Evolutionary conservation across 2,329 filamentous ascomycete species (phyloP), one percentile per base, ranked within the genome.

Genomic region (Didymella exigua): DNA sequence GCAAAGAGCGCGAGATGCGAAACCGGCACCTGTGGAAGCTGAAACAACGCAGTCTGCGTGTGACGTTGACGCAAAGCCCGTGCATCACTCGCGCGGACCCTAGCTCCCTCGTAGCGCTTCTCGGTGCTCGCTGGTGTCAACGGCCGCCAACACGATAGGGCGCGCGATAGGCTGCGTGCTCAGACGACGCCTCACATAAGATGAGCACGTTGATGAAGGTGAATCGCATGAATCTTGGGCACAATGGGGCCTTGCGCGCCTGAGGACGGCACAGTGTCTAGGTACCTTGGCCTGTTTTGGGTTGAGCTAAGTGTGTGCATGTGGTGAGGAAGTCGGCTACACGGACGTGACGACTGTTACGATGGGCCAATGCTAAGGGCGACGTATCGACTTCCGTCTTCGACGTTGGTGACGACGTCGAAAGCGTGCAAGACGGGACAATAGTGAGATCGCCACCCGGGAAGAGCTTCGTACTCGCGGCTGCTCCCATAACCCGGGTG

Each of bases 21-120:
- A 34, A 29, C 36, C 27, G 14, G 37, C 37, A 30, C n/a, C 14
- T 47, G 44, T 49, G 33, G 38, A 24, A 53, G 37, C 38, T 59
- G 56, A 56, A 59, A 59, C 56, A 53, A 40, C 41, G 37, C 38
- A 38, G 38, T 55, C 41, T 34, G n/a, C n/a, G 45, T 42, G 42
- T 54, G 44, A 48, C 38, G 44, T 54, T 30, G 23, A 40, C 38
- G 31, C 50, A 42, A 30, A 14, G 34, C 26, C 44, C 44, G 19
- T 54, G 50, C 49, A 31, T 36, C n/a, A 31, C 41, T 36, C 31
- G 27, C 42, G 26, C 23, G 24, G 29, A 53, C 24, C 18, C 10
- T 21, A 49, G 47, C 46, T 33, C 21, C 31, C 18, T 51, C 27
- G 40, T 49, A 54, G 52, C 34, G 40, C 40, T 43, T 37, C 23